Base-by-base conservation (phyloP, 2,329 filamentous ascomycete genomes). In the Lithohypha guttulata region DNA sequence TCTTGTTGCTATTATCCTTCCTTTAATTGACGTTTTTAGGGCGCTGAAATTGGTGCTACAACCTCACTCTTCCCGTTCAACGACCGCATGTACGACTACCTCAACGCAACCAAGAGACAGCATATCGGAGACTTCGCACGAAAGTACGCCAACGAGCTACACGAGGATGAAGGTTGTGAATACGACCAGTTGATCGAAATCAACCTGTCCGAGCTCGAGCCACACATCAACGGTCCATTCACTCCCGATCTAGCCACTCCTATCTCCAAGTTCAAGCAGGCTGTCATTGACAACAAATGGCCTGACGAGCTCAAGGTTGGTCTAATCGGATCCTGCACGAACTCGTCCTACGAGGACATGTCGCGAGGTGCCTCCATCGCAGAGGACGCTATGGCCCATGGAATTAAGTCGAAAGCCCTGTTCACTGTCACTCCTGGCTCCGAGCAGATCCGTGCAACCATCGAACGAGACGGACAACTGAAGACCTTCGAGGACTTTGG, bases 201-300 rank as follows among this genome's bases (percentile, higher is more conserved):
- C 68, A 89, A 98, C 72, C 77, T 98, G 40, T 81, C 77, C 43
- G 83, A 89, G 65, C 81, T 98, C 34, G 91, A 98, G 72, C 91
- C 91, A 51, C 85, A 96, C 63, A 86, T 98, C 71, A 98, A 98
- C 71, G 91, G 91, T 51, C 91, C 91, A 50, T 96, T 96, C 77
- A 98, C 91, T 19, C 91, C 91, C 46, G 91, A 98, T 77, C 73
- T 98, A 67, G 87, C 86, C 41, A 96, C 91, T 6, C 91, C 91
- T 36, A 93, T 98, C 62, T 94, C 85, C 68, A 91, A 95, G 71
- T 94, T 96, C 71, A 85, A 83, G 66, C 81, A 93, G 58, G 84
- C 85, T 52, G 89, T 89, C 57, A 86, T 93, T 71, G 78, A 80
- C 57, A 94, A 98, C 70, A 77, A 80, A 64, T 98, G 91, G 91